Conservation (phyloP, 192 early-diverging fungal genomes). For the Neocallimastix lanati region DNA sequence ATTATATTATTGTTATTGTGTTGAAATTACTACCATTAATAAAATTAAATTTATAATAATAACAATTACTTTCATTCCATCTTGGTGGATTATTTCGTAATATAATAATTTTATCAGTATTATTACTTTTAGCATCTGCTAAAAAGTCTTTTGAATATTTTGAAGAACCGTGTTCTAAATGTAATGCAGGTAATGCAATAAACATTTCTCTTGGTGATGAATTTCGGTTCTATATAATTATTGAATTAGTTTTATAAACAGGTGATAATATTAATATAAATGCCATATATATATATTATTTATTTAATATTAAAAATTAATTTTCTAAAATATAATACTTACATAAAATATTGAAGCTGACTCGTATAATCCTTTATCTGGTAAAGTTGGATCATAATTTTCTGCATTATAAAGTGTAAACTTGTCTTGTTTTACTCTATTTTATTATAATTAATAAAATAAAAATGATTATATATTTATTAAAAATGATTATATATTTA, state of each 20-base stretch:
- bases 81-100: constrained; percentile 39
- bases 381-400: constrained; percentile 17
- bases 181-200: constrained; percentile 23
- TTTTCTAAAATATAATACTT: too few species aligned
- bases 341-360: constrained; percentile 29
- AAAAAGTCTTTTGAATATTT: constrained; percentile 23
- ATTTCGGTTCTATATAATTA: constrained; percentile 30
- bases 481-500: too few species aligned
- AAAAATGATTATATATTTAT: too few species aligned
- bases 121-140: constrained; percentile 23
- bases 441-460: too few species aligned
- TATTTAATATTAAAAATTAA: too few species aligned
- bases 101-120: constrained; percentile 29
- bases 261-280: too few species aligned
- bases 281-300: too few species aligned
- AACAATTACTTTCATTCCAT: constrained; percentile 38
- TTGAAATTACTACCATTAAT: too few species aligned
- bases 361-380: constrained; percentile 27
- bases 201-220: constrained; percentile 34
- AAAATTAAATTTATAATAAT: too few species aligned
- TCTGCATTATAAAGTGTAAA: constrained; percentile 31
- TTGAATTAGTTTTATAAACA: too few species aligned
- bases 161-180: constrained; percentile 16
- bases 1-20: too few species aligned
- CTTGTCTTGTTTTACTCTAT: constrained; percentile 30